A percentile compares a stretch with the other conserved stretches of the same genome.
phyloP scores from a whole-genome alignment of 2,329 filamentous ascomycete genomes.

The Hypoxylon sp. region DNA sequence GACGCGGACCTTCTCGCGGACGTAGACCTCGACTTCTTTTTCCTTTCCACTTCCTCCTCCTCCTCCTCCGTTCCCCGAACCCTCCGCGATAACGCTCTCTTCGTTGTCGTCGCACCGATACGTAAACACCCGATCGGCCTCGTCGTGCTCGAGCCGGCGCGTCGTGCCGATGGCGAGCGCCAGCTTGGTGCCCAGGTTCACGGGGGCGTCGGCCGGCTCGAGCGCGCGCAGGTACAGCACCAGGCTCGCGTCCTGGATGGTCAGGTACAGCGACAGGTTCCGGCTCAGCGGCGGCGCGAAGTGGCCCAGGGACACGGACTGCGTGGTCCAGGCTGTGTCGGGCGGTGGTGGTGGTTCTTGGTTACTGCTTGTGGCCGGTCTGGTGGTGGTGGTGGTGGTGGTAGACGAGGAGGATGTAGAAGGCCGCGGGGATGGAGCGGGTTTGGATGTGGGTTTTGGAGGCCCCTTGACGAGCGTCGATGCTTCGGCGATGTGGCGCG shows the following conservation, averaged over 20 bases:
- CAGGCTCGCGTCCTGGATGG: constrained; percentile 74
- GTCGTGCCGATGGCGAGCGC: constrained; percentile 74
- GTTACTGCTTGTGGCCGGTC: background rate
- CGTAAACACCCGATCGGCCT: constrained; percentile 78
- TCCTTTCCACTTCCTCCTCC: background rate
- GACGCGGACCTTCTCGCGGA: constrained; percentile 87
- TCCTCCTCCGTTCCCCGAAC: background rate
- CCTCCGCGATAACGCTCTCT: constrained; percentile 22
- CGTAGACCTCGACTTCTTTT: constrained; percentile 71
- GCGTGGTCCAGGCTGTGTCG: constrained; percentile 42
- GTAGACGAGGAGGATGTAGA: background rate
- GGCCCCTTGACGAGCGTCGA: constrained; percentile 64
- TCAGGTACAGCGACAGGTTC: constrained; percentile 77
- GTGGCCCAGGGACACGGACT: constrained; percentile 43
- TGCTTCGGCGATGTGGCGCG: constrained; percentile 63
- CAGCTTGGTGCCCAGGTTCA: constrained; percentile 71
- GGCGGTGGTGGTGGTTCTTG: background rate
- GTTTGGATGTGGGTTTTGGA: constrained; percentile 45
- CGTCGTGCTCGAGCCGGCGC: constrained; percentile 75
- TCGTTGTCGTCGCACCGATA: constrained; percentile 54
- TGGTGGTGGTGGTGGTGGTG: background rate
- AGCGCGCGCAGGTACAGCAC: constrained; percentile 75
- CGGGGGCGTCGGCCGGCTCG: constrained; percentile 69
- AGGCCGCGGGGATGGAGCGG: background rate
- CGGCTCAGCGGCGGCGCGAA: constrained; percentile 57